These are phyloP conservation scores for Candida sanyaensis DNA, from an alignment of 1,139 yeast species.

Conservation along the genomic window DNA sequence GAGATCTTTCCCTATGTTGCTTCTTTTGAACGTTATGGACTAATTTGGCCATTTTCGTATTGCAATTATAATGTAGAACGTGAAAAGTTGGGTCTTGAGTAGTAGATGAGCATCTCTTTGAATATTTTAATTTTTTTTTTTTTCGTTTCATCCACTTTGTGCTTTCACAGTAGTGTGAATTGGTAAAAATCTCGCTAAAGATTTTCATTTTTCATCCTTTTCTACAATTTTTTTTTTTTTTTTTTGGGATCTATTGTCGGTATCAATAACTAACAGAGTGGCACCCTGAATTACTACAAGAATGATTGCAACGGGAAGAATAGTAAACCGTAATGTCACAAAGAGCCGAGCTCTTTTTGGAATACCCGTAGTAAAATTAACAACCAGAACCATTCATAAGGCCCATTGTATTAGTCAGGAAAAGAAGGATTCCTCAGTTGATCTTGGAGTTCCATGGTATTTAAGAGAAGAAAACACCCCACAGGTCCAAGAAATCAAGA, in stretches of 20 bases:
- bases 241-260: not conserved
- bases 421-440: not conserved
- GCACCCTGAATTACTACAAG: not conserved
- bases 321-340: not conserved
- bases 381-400: not conserved
- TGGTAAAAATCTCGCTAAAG: not conserved
- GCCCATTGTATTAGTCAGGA: not conserved
- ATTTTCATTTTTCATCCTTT: not conserved
- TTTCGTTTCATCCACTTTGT: not conserved
- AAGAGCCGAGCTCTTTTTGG: not conserved
- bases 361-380: not conserved
- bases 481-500: slow-evolving; percentile 24
- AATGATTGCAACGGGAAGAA: not conserved
- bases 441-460: slow-evolving; percentile 59
- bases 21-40: slow-evolving; percentile 93
- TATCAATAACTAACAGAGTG: no score
- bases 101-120: slow-evolving; percentile 10
- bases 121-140: not conserved
- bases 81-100: not conserved
- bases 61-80: not conserved
- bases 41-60: slow-evolving; percentile 63
- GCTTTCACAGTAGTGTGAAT: not conserved
- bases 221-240: not conserved
- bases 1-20: slow-evolving; percentile 94
- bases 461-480: slow-evolving; percentile 54